These are phyloP conservation scores for Mariannaea elegans DNA, from an alignment of 2,329 filamentous ascomycete species.

Conservation along the genomic window DNA sequence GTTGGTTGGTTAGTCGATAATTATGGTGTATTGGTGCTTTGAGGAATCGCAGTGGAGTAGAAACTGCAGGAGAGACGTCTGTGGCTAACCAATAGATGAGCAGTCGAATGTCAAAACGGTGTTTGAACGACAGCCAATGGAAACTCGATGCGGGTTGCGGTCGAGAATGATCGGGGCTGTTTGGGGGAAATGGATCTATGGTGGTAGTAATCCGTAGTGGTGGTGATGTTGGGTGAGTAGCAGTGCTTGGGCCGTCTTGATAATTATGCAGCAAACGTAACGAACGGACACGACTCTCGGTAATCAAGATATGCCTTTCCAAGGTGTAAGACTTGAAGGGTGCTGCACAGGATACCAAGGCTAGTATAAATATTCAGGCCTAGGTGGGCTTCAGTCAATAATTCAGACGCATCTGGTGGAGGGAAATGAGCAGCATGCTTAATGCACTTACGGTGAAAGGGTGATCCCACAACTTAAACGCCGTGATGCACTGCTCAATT, in stretches of 20 bases:
- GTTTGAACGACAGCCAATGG: neutral
- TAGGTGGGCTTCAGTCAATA: slow-evolving; percentile 7
- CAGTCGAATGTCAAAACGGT: neutral
- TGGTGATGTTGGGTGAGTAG: too few species aligned
- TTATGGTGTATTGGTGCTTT: neutral
- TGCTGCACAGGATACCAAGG: slow-evolving; percentile 1
- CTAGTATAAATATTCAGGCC: slow-evolving; percentile 14
- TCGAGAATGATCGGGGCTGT: neutral
- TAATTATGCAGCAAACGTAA: too few species aligned
- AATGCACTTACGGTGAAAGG: neutral
- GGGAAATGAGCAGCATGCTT: slow-evolving; percentile 10
- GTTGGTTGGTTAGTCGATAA: neutral
- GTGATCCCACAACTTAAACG: neutral
- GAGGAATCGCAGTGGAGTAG: slow-evolving; percentile 4
- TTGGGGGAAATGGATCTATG: neutral
- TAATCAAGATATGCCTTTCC: too few species aligned
- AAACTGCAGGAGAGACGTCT: neutral
- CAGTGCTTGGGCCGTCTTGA: too few species aligned
- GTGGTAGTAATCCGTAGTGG: neutral
- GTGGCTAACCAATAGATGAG: slow-evolving; percentile 3
- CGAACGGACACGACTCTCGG: too few species aligned
- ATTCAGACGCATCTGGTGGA: slow-evolving; percentile 2
- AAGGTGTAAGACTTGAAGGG: too few species aligned
- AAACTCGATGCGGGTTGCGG: neutral
- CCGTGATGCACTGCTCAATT: slow-evolving; percentile 4